Evolutionary conservation across 306 rosid genomes (phyloP), one percentile per base, ranked within the genome.

Genomic region (Trifolium subterraneum): DNA sequence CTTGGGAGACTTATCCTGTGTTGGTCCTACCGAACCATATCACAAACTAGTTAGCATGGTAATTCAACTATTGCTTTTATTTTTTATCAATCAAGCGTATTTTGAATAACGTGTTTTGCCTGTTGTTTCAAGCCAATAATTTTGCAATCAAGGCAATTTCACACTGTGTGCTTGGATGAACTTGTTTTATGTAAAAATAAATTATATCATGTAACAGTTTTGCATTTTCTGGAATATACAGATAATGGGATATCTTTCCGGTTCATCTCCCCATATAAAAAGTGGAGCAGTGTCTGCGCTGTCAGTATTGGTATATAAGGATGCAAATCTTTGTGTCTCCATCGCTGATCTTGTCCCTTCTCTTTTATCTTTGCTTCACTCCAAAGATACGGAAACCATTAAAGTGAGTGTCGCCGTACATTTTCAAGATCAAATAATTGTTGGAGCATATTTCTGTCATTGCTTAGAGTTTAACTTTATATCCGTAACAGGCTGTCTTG

Each of bases 231-330:
- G 75, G 60, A 74, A 63, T 51, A 44, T 73, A 82, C 87, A 94
- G 98, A 87, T 94, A 79, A 81, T 86, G 92, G 98, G 97, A 38
- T 94, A 94, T 83, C 91, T 94, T 55, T 85, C 95, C 35, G 90
- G 97, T 68, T 88, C 93, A 69, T 90, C 98, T 61, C 97, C 98
- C 63, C 97, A 86, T 74, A 82, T 91, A 63, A 92, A 84, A 85
- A 91, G 98, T 59, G 98, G 98, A 81, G 98, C 98, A 61, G 88
- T 94, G 73, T 91, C 98, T 79, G 96, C 88, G 9, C 75, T 94
- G 51, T 94, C 98, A 41, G 89, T 88, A 56, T 87, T 94, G 83
- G 83, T 90, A 55, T 90, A 91, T 80, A 77, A 82, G 81, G 97
- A 90, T 78, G 55, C 86, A 71, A 80, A 79, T 69, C 84, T 91